Conservation (phyloP, 163 green algal genomes). For the Smithsoniella earleae region DNA sequence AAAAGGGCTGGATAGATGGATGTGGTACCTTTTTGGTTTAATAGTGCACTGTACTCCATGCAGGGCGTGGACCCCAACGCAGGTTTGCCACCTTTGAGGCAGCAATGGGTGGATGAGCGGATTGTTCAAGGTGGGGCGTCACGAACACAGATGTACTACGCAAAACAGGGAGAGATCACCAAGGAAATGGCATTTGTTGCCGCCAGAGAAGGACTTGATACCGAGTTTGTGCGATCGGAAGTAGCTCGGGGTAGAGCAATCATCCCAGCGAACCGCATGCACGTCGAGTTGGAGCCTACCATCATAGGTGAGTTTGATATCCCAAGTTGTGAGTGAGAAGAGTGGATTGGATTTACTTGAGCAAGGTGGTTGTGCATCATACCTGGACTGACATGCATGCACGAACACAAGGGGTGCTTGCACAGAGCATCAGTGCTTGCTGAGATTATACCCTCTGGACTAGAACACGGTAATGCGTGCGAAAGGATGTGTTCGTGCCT, state of each 20-base stretch:
- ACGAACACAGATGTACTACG: conserved; percentile 82
- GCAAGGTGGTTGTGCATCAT: no score
- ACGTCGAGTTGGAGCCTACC: conserved; percentile 87
- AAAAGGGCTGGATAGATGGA: no score
- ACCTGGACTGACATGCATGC: not conserved
- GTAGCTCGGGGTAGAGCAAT: conserved; percentile 85
- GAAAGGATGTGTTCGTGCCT: conserved; percentile 39
- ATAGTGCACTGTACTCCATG: no score
- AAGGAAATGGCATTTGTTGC: conserved; percentile 90
- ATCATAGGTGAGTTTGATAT: conserved; percentile 58
- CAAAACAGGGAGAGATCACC: conserved; percentile 70
- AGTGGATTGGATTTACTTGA: no score
- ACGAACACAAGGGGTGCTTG: conserved; percentile 39
- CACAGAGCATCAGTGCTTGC: conserved; percentile 35
- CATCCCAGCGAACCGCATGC: conserved; percentile 88
- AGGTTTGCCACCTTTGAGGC: conserved; percentile 71
- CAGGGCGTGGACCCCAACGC: conserved; percentile 56
- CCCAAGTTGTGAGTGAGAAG: no score
- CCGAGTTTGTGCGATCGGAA: conserved; percentile 82
- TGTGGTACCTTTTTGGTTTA: no score
- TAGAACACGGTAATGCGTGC: conserved; percentile 49
- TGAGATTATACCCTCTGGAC: conserved; percentile 46
- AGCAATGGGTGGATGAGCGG: conserved; percentile 62
- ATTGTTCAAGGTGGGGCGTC: conserved; percentile 42
- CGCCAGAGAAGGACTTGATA: conserved; percentile 70